Evolutionary conservation across 495 filamentous ascomycete species (phyloP).

Genomic region (Talaromyces proteolyticus): DNA sequence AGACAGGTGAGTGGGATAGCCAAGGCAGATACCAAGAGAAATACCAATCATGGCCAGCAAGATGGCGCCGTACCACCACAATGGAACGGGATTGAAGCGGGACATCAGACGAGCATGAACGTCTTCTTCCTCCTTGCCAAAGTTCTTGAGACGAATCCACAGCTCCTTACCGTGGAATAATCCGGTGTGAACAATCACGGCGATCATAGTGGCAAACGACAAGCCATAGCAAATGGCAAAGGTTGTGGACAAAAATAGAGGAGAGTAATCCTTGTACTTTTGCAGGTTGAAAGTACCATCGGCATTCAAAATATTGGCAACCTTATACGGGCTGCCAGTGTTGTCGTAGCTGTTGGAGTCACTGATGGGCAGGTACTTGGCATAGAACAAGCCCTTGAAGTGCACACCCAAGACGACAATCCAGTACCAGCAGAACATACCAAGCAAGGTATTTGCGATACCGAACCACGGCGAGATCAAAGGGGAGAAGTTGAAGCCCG

Average conservation of each 20-base stretch:
- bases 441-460: constrained; percentile 51
- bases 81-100: constrained; percentile 50
- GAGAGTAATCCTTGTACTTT: constrained; percentile 53
- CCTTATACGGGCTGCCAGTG: constrained; percentile 44
- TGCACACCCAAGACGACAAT: constrained; percentile 47
- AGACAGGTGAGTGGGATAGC: constrained; percentile 44
- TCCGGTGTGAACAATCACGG: constrained; percentile 47
- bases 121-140: constrained; percentile 55
- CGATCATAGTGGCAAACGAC: constrained; percentile 52
- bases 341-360: constrained; percentile 54
- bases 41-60: constrained; percentile 45
- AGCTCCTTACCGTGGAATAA: constrained; percentile 53
- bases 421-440: constrained; percentile 47
- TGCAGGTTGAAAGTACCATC: constrained; percentile 47
- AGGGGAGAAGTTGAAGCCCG: constrained; percentile 59
- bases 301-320: constrained; percentile 45
- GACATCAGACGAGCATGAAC: constrained; percentile 59
- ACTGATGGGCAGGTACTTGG: constrained; percentile 49
- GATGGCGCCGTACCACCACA: constrained; percentile 57
- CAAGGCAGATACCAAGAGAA: constrained; percentile 43
- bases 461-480: constrained; percentile 66
- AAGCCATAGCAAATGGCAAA: constrained; percentile 55
- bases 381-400: constrained; percentile 44
- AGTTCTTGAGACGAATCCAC: constrained; percentile 38
- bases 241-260: constrained; percentile 55